Base-by-base conservation (phyloP, 106 monocot species). In the Dactylorhiza incarnata region DNA sequence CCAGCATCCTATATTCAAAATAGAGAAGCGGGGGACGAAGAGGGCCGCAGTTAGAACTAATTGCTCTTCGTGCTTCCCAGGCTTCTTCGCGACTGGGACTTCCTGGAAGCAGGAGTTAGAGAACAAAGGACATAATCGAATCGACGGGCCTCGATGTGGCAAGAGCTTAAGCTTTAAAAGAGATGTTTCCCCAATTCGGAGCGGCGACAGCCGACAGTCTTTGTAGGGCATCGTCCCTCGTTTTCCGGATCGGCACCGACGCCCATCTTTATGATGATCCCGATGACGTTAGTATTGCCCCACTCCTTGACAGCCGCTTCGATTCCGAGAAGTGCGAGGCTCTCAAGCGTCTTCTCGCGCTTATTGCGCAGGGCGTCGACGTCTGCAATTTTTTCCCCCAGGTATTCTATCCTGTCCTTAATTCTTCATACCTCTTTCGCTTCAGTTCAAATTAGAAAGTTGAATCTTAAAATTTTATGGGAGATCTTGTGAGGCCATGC, bases 201-300 rank as follows among this genome's bases (percentile, higher is more conserved):
- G 77, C 84, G 72, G 77, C 82, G 68, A 86, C 93, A 72, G 89
- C 87, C 80, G 99, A 86, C 72, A 83, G 88, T 80, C 65, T 94
- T 29, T 85, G 83, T 71, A 84, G 84, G 80, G 93, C 97, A 12
- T 94, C 97, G 62, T 89, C 88, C 48, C 83, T 99, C 62, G 89
- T 99, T 48, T 72, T 89, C 71, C 79, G 94, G 67, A 91, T 99
- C 81, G 99, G 99, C 78, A 99, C 94, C 68, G 99, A 99, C 52
- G 99, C 99, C 17, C 94, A 94, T 86, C 89, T 99, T 45, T 99
- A 99, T 83, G 99, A 94, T 72, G 94, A 99, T 48, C 99, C 99
- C 47, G 89, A 99, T 52, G 94, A 94, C 67, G 91, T 82, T 75
- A 86, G 46, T 83, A 94, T 99, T 74, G 78, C 75, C 48, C 80